A percentile compares a stretch with the other conserved stretches of the same genome.
phyloP scores from a whole-genome alignment of 176 grass and related monocot species.

The Neostapfia colusana region DNA sequence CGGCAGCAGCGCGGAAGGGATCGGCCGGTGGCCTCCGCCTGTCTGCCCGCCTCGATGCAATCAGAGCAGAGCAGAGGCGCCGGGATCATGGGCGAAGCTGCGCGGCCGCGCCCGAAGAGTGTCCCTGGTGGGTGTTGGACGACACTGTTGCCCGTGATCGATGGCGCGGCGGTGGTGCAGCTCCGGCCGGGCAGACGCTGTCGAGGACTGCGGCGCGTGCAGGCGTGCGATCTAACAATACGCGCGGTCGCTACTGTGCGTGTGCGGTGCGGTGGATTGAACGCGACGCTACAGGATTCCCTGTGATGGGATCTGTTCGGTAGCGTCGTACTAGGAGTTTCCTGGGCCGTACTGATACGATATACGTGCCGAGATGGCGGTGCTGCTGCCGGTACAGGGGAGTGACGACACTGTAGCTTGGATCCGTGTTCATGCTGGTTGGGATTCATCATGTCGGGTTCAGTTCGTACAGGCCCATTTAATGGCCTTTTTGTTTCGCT shows the following conservation, averaged over 20 bases:
- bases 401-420: neutral
- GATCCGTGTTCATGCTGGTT: neutral
- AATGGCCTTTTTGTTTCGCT: neutral
- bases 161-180: neutral
- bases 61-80: neutral
- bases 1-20: neutral
- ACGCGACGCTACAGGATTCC: neutral
- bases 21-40: neutral
- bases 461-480: neutral
- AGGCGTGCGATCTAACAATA: neutral
- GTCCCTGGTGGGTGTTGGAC: conserved; percentile 13
- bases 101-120: neutral
- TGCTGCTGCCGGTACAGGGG: too few relatives aligned
- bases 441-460: neutral
- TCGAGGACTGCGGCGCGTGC: neutral
- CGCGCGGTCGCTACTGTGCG: neutral
- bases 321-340: neutral
- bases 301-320: neutral
- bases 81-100: conserved; percentile 21
- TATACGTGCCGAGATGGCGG: neutral
- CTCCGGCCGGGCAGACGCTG: neutral
- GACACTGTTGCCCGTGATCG: neutral
- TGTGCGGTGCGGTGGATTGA: neutral
- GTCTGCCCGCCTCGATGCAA: conserved; percentile 15
- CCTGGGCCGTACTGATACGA: neutral